These are phyloP conservation scores for Entonaema liquescens DNA, from an alignment of 495 filamentous ascomycete species.

Conservation along the genomic window DNA sequence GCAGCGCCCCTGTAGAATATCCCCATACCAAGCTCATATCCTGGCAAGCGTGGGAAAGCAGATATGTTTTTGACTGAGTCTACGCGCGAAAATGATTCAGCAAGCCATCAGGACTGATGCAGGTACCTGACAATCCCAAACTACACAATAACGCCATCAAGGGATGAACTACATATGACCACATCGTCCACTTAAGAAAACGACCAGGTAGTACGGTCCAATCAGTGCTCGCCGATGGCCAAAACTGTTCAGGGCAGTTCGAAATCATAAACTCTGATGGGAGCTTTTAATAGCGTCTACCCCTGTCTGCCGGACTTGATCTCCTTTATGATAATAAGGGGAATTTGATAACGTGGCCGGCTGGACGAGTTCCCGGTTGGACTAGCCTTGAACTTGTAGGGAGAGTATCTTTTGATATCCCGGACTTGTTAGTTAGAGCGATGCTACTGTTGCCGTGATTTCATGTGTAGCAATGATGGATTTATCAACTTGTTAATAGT, in stretches of 20 bases:
- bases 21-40: neutral
- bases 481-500: conserved; percentile 5
- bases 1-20: conserved; percentile 15
- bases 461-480: neutral
- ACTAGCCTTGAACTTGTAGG: neutral
- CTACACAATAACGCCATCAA: neutral
- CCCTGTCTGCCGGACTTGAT: neutral
- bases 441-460: too few relatives aligned
- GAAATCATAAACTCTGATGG: conserved; percentile 12
- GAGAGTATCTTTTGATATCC: neutral
- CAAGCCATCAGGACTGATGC: neutral
- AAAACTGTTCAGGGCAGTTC: conserved; percentile 21
- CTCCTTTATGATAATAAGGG: neutral
- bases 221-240: conserved; percentile 32
- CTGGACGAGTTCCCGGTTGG: neutral
- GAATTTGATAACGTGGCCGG: neutral
- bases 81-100: neutral
- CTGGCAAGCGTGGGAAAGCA: neutral
- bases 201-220: conserved; percentile 5
- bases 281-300: neutral
- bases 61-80: neutral
- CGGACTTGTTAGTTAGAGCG: neutral
- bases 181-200: neutral
- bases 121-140: neutral
- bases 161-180: neutral